Conservation (phyloP, 202 grass and related monocot species). For the Cymbopogon flexuosus region DNA sequence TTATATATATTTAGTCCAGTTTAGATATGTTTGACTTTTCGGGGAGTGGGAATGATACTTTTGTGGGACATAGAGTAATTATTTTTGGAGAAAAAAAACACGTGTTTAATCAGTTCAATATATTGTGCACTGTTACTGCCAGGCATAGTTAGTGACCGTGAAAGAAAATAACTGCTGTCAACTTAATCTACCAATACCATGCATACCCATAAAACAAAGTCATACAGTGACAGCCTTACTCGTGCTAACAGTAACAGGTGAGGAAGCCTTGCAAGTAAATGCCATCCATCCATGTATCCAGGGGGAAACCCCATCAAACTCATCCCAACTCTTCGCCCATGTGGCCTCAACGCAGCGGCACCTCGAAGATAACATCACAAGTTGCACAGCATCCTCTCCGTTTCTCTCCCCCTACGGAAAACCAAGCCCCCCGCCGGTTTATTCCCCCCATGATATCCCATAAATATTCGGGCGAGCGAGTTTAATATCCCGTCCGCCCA, state of each 20-base stretch:
- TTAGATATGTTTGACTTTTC: too few species aligned
- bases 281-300: conserved; percentile 3
- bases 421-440: background rate
- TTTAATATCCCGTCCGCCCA: conserved; percentile 33
- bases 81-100: too few species aligned
- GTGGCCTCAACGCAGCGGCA: conserved; percentile 39
- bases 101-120: too few species aligned
- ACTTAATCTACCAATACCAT: too few species aligned
- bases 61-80: too few species aligned
- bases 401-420: background rate
- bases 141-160: too few species aligned
- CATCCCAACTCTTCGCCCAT: conserved; percentile 9
- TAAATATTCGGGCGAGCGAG: conserved; percentile 21
- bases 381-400: background rate
- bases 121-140: too few species aligned
- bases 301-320: background rate
- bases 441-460: conserved; percentile 16
- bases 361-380: conserved; percentile 34
- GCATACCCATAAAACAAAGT: too few species aligned
- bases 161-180: too few species aligned
- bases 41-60: too few species aligned
- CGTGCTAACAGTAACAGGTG: background rate
- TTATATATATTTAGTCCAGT: too few species aligned
- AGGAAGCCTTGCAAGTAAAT: background rate
- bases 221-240: background rate